A percentile compares a stretch with the other conserved stretches of the same genome.
These are phyloP conservation scores for Penicillium brevicompactum DNA, from an alignment of 2,329 filamentous ascomycete genomes.

Conservation along the genomic window DNA sequence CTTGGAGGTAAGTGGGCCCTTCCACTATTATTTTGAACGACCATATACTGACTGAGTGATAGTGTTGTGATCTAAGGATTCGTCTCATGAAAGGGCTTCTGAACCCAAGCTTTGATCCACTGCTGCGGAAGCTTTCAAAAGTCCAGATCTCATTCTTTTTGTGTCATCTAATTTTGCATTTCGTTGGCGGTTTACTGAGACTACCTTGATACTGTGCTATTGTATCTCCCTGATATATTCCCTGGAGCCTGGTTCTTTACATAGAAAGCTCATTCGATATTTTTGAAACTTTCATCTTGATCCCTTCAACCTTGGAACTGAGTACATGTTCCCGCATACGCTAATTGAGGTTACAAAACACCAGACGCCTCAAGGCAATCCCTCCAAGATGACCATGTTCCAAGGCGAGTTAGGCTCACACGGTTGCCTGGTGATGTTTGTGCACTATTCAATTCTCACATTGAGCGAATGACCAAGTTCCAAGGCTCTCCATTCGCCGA, in stretches of 20 bases:
- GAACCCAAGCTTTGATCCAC: not conserved
- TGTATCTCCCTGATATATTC: constrained; percentile 4
- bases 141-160: not conserved
- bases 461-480: too few relatives aligned
- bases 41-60: not conserved
- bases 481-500: too few relatives aligned
- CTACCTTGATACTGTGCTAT: not conserved
- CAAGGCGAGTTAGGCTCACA: too few relatives aligned
- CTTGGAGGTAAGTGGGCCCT: constrained; percentile 71
- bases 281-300: not conserved
- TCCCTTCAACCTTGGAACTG: not conserved
- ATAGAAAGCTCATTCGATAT: not conserved
- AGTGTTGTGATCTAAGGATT: constrained; percentile 21
- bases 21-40: not conserved
- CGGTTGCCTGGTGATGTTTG: too few relatives aligned
- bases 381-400: too few relatives aligned
- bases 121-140: not conserved
- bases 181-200: not conserved
- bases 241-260: not conserved
- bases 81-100: not conserved
- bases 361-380: too few relatives aligned
- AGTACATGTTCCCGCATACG: too few relatives aligned
- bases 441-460: too few relatives aligned
- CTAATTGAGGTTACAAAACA: too few relatives aligned
- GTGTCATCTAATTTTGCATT: constrained; percentile 3